Base-by-base conservation (phyloP, 148 eudicot species). In the Persicaria maculosa region DNA sequence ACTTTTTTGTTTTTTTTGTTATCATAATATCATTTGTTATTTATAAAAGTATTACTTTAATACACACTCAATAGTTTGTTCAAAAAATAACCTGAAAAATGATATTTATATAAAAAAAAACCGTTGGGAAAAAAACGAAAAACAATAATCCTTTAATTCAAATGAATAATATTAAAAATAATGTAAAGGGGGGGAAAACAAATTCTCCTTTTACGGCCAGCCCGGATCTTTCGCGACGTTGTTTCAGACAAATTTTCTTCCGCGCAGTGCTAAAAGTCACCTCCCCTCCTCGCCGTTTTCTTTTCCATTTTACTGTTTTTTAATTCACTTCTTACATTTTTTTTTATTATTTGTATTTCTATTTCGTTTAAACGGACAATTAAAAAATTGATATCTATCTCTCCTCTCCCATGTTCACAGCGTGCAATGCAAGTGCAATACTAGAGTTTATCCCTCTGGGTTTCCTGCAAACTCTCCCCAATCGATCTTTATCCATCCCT, bases 191-290 rank as follows among this genome's bases (percentile, higher is more conserved):
- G 5, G 19, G 4, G 6, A 9, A 5, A 65, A 36, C 9, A 65
- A 65, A 40, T 65, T 65, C 70, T 43, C 70, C 9, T 65, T 65
- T 43, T 65, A 65, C 73, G 54, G 73, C 54, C 73, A 46, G 53
- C 73, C 73, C 73, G 73, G 73, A 71, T 45, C 54, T 71, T 71
- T 71, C 73, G 73, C 73, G 36, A 71, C 73, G 40, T 48, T 71
- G 73, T 47, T 70, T 47, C 36, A 71, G 73, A 71, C 52, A 46
- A 5, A 46, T 71, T 48, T 71, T 48, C 73, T 46, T 47, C 54
- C 36, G 20, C 73, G 73, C 73, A 71, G 73, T 14, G 73, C 52
- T 71, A 71, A 71, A 71, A 71, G 73, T 71, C 73, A 71, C 71
- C 71, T 8, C 71, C 19, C 40, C 3, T 1, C 43, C 53, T 71